Evolutionary conservation across 192 early-diverging fungal species (phyloP), one percentile per base, ranked within the genome.

Genomic region (Rhizophagus sp.): DNA sequence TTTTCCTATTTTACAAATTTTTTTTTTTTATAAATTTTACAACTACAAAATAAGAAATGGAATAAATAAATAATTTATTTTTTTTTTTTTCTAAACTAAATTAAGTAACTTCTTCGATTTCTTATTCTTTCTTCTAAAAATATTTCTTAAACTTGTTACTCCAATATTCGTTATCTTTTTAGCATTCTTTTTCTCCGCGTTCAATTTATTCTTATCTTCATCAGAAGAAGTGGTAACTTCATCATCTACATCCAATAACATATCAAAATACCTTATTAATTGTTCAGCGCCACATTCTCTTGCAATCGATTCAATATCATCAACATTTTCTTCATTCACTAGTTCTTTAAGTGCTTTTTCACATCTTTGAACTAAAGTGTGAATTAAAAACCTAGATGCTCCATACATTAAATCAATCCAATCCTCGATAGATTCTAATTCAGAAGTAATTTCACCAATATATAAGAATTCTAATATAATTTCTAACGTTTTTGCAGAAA

Each of bases 401-500:
- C 52, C 52, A 22, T 57, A 57, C 0, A 57, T 57, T 22, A 57
- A 57, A 57, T 57, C 52, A 17, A 57, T 57, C 52, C 52, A 57
- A 57, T 57, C 52, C 4, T 57, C 52, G 4, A 52, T 52, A 22
- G 6, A 57, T 22, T 57, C 52, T 7, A 57, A 57, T 57, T 57
- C 52, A 22, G 6, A 57, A 57, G 19, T 44, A 70, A 70, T 70
- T 10, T 70, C 19, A 22, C 41, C 68, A 2, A 39, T 70, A 8
- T 70, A 70, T n/a, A 70, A 44, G n/a, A 39, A 70, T 10, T 70
- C 22, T n/a, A 70, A 30, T n/a, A 70, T 44, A 19, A 1, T 70
- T n/a, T 41, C 34, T n/a, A 70, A 70, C 2, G 36, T 70, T n/a
- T 44, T 44, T n/a, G 33, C n/a, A 10, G 34, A 44, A 39, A 70